These are phyloP conservation scores for Populus hybrid DNA, from an alignment of 441 rosid genomes.

Conservation along the genomic window DNA sequence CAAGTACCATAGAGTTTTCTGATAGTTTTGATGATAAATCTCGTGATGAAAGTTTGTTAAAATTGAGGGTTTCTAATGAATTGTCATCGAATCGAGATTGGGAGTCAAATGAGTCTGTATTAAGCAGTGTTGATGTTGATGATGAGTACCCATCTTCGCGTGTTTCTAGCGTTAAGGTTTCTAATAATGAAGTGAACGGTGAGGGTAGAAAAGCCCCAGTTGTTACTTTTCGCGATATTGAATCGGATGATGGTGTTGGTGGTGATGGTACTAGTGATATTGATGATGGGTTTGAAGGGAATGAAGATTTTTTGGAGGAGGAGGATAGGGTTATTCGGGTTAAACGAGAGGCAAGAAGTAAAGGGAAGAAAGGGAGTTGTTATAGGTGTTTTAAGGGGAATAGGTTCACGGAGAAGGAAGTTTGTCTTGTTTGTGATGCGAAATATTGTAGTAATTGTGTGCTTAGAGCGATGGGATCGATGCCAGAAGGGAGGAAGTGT, in stretches of 20 bases:
- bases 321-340: conserved; percentile 35
- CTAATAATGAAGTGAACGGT: conserved; percentile 37
- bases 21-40: conserved; percentile 59
- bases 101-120: conserved; percentile 74
- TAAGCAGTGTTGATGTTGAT: conserved; percentile 33
- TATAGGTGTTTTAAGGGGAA: conserved; percentile 80
- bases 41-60: conserved; percentile 37
- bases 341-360: conserved; percentile 51
- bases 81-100: conserved; percentile 47
- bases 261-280: conserved; percentile 28
- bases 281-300: conserved; percentile 5
- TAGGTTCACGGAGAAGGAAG: conserved; percentile 87
- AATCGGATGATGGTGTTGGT: conserved; percentile 34
- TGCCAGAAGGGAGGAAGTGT: conserved; percentile 99
- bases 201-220: conserved; percentile 51
- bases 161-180: conserved; percentile 49
- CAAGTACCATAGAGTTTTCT: conserved; percentile 40
- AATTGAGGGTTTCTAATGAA: conserved; percentile 49
- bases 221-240: conserved; percentile 68
- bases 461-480: conserved; percentile 94
- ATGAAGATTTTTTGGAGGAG: conserved; percentile 33
- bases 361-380: conserved; percentile 77
- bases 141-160: conserved; percentile 87
- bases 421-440: conserved; percentile 87
- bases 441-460: conserved; percentile 82